Evolutionary conservation across 1,139 yeast species (phyloP).

Genomic region (Diutina rugosa): DNA sequence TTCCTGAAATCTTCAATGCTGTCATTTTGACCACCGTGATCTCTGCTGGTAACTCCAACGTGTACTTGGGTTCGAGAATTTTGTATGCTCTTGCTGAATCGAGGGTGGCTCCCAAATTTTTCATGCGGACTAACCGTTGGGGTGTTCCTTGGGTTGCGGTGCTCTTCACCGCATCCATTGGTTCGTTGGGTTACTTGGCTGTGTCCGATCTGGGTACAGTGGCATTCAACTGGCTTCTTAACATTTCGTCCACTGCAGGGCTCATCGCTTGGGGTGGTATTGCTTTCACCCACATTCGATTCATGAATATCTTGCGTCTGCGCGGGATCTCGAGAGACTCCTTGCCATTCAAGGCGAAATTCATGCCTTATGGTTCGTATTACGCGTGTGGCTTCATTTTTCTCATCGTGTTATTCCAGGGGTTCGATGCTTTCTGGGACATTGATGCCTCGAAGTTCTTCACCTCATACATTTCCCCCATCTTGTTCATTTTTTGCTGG

Average conservation of each 20-base stretch:
- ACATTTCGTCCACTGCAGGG: constrained; percentile 12
- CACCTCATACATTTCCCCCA: not conserved
- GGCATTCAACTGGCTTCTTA: constrained; percentile 22
- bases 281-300: constrained; percentile 16
- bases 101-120: constrained; percentile 34
- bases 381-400: not conserved
- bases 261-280: constrained; percentile 17
- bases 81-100: constrained; percentile 34
- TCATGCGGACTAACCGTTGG: constrained; percentile 24
- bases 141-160: constrained; percentile 35
- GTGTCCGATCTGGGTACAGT: constrained; percentile 20
- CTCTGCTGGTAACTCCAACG: constrained; percentile 35
- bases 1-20: constrained; percentile 39
- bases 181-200: constrained; percentile 25
- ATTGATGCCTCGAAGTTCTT: not conserved
- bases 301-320: not conserved
- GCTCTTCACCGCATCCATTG: constrained; percentile 17
- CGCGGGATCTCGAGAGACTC: constrained; percentile 1
- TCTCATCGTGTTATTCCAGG: not conserved
- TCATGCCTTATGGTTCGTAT: not conserved
- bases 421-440: constrained; percentile 1
- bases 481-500: not conserved
- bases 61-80: constrained; percentile 29
- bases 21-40: constrained; percentile 38
- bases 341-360: not conserved